Base-by-base conservation (phyloP, 768 basidiomycete species). In the Trametes elegans region DNA sequence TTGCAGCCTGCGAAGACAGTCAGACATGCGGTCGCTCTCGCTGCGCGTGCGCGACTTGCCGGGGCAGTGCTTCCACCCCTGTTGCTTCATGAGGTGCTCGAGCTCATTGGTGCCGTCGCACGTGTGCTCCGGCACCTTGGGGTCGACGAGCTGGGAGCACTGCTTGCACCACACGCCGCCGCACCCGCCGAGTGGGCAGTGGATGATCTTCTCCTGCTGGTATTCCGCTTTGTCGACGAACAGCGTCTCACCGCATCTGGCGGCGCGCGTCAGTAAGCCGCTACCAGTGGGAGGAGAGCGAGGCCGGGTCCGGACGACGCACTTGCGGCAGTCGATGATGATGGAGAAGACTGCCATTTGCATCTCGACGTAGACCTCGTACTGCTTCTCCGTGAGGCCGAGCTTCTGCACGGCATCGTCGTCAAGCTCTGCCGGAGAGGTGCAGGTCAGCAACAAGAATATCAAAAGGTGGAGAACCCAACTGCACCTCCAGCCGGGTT, bases 1-100 rank as follows among this genome's bases (percentile, higher is more conserved):
- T 56, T 65, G 58, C 79, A 79, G 29, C 73, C 78, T 77, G 56
- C 7, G 18, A 14, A 19, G 3, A 6, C 1, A 8, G 28, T 23
- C 10, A 34, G 31, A n/a, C n/a, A n/a, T n/a, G n/a, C n/a, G n/a
- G 11, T 29, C 11, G 28, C 43, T 8, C 8, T 4, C 23, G 5
- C 3, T 6, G 29, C n/a, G 5, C 9, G 7, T 7, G 2, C 3
- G 7, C 9, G 3, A 59, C 73, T 45, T 60, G 73, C 85, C 81
- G 55, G 85, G 82, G 64, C 86, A 87, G 48, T 76, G 75, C 56
- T 80, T 82, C 85, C 85, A 87, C 6, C 84, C 84, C n/a, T 73
- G 68, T 60, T 71, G 58, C 32, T 69, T 64, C 79, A 84, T 81
- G 39, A 83, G 55, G 46, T 76, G 68, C 4, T 77, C 73, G 7